Evolutionary conservation across 345 rosid species (phyloP), one percentile per base, ranked within the genome.

Genomic region (Camelina hispida): DNA sequence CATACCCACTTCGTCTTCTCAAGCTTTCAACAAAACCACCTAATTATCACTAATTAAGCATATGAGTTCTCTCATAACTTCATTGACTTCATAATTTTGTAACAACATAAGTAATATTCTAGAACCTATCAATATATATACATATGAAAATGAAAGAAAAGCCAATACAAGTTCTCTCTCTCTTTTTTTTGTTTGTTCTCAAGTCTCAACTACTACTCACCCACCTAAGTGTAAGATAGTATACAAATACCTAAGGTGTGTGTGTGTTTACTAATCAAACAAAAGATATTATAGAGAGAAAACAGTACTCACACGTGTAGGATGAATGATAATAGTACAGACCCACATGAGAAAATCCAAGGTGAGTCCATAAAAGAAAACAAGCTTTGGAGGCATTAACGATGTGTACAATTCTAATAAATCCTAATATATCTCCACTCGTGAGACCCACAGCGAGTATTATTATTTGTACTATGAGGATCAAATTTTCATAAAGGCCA

Each of bases 391-490:
- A 69, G 70, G 76, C 72, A 71, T 65, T 71, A 71, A 77, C 72
- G 80, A 65, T 77, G 62, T 17, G 47, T 59, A 48, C 72, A 71
- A 65, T 40, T 77, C 76, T 17, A 64, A 77, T 77, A 77, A 65
- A 69, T 77, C 76, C 80, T 71, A 71, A 71, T 48, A 71, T 43
- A 63, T 58, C 59, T 62, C 43, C 20, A 55, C 30, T 69, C 72
- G 50, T 71, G 72, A 77, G 80, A 77, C 80, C 80, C 80, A 77
- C 80, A 48, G 0, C 47, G 76, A 48, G 80, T 57, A 77, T 77
- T 77, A 77, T 77, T 77, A 77, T 47, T 25, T 77, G 80, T 77
- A 77, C 80, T 71, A 71, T 63, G 80, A 77, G 70, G 66, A 62
- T 77, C 80, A 76, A 32, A 69, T 11, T 62, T 37, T 69, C 55